Percentiles rank a stretch among this genome's conserved stretches.
Evolutionary conservation across 2,329 filamentous ascomycete genomes (phyloP).

Genomic region (Myrmaecium sp.): DNA sequence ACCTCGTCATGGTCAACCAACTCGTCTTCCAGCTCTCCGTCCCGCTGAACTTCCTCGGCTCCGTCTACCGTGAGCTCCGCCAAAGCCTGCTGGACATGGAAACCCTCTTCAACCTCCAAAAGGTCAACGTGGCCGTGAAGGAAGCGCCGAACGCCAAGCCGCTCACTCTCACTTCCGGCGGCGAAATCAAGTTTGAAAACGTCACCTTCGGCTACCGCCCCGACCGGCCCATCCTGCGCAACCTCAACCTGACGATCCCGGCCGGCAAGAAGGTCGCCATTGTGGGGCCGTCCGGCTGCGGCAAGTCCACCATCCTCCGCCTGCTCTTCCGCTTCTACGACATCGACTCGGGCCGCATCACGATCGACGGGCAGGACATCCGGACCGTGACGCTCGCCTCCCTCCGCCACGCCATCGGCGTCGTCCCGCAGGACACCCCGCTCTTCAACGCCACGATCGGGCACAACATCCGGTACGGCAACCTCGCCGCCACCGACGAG

Average conservation of each 20-base stretch:
- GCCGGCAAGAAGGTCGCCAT: constrained; percentile 92
- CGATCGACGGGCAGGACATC: constrained; percentile 88
- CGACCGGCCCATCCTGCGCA: constrained; percentile 71
- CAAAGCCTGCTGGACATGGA: constrained; percentile 97
- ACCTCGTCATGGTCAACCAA: constrained; percentile 97
- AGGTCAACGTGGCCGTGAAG: constrained; percentile 77
- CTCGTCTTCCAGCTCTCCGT: constrained; percentile 96
- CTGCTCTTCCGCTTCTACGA: constrained; percentile 93
- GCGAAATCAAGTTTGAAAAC: constrained; percentile 87
- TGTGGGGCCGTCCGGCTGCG: constrained; percentile 87
- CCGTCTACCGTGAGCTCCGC: constrained; percentile 85
- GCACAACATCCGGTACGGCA: constrained; percentile 89
- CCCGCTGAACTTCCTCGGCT: constrained; percentile 93
- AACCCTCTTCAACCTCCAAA: constrained; percentile 92
- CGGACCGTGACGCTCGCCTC: constrained; percentile 68
- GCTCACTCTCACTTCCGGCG: constrained; percentile 54
- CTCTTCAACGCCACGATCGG: constrained; percentile 94
- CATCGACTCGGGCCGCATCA: constrained; percentile 64
- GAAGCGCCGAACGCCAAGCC: constrained; percentile 60
- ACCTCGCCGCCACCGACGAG: constrained; percentile 57
- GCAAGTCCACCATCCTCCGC: constrained; percentile 83
- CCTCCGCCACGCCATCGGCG: constrained; percentile 70
- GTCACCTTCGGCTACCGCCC: constrained; percentile 85
- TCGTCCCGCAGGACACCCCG: constrained; percentile 92
- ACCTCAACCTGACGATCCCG: constrained; percentile 76